Evolutionary conservation across 2,329 filamentous ascomycete genomes (phyloP), one percentile per base, ranked within the genome.

Genomic region (Tolypocladium capitatum): DNA sequence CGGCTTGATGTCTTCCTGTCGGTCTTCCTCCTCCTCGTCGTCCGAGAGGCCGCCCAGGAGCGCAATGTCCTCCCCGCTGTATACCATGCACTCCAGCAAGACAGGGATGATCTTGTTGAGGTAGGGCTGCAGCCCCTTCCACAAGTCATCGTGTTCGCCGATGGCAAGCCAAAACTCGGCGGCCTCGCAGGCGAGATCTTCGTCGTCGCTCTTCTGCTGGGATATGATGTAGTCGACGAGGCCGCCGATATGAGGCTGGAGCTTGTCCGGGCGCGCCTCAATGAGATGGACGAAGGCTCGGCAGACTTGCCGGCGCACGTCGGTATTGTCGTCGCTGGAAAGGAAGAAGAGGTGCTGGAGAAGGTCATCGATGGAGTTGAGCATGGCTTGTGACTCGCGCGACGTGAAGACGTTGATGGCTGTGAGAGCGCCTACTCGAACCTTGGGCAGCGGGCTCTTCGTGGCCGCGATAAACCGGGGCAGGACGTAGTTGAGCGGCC

Each of bases 151-250:
- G 61, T 95, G 87, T 63, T 96, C 92, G 51, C 89, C 90, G 20
- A 94, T 83, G 35, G 88, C 88, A 41, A 98, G 78, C 89, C 94
- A 98, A 62, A 98, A 98, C 64, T 98, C 92, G 5, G 92, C 89
- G 9, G 92, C 92, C 63, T 98, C 92, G 54, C 94, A 82, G 34
- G 91, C 89, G 49, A 98, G 73, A 38, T 97, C 89, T 48, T 90
- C 83, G 54, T 97, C 90, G 27, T 90, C 82, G 53, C 83, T 84
- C 63, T 84, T 81, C 64, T 98, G 92, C 63, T 98, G 92, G 30
- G 80, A 74, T 49, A 97, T 78, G 63, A 96, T 92, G 62, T 96
- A 98, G 60, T 94, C 86, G 30, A 98, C 89, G 48, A 98, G 74
- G 6, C 86, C 90, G 46, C 77, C 73, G 61, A 97, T 84, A 62